These are phyloP conservation scores for Piper longum DNA, from an alignment of 164 flowering plant genomes.

Conservation along the genomic window DNA sequence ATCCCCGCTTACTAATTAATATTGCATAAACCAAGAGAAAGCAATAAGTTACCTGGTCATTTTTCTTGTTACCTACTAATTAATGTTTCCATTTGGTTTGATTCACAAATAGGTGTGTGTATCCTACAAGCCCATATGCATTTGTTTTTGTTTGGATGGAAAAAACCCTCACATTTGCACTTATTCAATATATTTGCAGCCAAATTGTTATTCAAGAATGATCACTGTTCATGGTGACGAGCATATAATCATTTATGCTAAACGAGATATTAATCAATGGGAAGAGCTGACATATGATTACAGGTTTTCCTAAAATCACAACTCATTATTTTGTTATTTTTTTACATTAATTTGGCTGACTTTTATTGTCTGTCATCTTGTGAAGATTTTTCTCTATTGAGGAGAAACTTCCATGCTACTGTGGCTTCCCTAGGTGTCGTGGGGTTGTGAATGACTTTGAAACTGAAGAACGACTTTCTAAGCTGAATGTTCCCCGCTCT, in stretches of 20 bases:
- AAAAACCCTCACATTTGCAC: background rate
- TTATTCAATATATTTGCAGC: constrained; percentile 30
- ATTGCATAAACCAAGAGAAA: too few species aligned
- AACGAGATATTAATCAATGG: constrained; percentile 83
- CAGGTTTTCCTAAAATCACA: constrained; percentile 40
- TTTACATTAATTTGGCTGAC: background rate
- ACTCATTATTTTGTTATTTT: background rate
- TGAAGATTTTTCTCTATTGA: constrained; percentile 70
- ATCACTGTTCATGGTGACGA: constrained; percentile 74
- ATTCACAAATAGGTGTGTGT: background rate
- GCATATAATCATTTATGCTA: constrained; percentile 94
- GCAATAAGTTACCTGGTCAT: too few species aligned
- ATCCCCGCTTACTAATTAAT: too few species aligned
- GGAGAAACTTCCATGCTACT: constrained; percentile 70
- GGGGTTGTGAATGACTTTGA: constrained; percentile 88
- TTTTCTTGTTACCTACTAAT: too few species aligned
- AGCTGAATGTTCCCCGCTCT: constrained; percentile 49
- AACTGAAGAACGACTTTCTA: constrained; percentile 56
- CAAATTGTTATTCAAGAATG: constrained; percentile 94
- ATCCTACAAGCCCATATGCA: background rate
- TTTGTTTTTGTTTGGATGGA: background rate
- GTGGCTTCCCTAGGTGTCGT: constrained; percentile 85
- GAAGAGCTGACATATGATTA: constrained; percentile 97
- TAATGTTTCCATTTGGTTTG: too few species aligned
- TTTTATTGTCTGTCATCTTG: constrained; percentile 6